phyloP scores from a whole-genome alignment of 1,284 basidiomycete genomes.

The Veloporphyrellus conicus region DNA sequence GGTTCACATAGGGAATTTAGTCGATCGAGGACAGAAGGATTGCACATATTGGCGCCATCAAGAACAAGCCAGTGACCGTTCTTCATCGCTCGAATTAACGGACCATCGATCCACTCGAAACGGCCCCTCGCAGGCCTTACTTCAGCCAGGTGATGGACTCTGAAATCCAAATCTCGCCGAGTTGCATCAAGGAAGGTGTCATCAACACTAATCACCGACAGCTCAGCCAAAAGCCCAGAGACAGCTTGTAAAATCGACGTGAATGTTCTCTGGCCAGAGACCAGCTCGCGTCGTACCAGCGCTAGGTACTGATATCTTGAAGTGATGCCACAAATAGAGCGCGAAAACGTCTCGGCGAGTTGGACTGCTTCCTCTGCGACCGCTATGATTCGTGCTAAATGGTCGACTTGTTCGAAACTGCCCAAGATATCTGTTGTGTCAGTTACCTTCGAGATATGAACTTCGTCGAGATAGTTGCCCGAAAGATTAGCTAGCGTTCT shows the following conservation, averaged over 20 bases:
- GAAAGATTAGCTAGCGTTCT: slow-evolving; percentile 68
- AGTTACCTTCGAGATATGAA: slow-evolving; percentile 82
- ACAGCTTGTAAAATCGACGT: slow-evolving; percentile 24
- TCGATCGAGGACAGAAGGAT: slow-evolving; percentile 91
- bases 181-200: slow-evolving; percentile 12
- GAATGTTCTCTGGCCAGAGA: slow-evolving; percentile 19
- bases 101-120: slow-evolving; percentile 97
- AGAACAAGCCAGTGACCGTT: slow-evolving; percentile 88
- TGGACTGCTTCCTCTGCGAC: slow-evolving; percentile 41
- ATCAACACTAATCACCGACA: slow-evolving; percentile 14
- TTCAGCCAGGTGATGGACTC: slow-evolving; percentile 17
- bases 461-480: slow-evolving; percentile 68
- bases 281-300: slow-evolving; percentile 20
- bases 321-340: slow-evolving; percentile 35
- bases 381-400: slow-evolving; percentile 37
- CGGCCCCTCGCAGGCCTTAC: slow-evolving; percentile 41
- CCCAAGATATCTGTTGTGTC: slow-evolving; percentile 95
- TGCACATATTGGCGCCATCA: slow-evolving; percentile 93
- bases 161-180: slow-evolving; percentile 16
- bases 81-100: slow-evolving; percentile 85
- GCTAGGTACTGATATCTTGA: slow-evolving; percentile 23
- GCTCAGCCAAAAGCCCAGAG: slow-evolving; percentile 24
- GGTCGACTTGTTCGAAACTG: slow-evolving; percentile 89
- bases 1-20: slow-evolving; percentile 95
- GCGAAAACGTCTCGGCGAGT: slow-evolving; percentile 41